A percentile compares a stretch with the other conserved stretches of the same genome.
Evolutionary conservation across 768 basidiomycete species (phyloP).

Genomic region (Daedaleopsis nitida): DNA sequence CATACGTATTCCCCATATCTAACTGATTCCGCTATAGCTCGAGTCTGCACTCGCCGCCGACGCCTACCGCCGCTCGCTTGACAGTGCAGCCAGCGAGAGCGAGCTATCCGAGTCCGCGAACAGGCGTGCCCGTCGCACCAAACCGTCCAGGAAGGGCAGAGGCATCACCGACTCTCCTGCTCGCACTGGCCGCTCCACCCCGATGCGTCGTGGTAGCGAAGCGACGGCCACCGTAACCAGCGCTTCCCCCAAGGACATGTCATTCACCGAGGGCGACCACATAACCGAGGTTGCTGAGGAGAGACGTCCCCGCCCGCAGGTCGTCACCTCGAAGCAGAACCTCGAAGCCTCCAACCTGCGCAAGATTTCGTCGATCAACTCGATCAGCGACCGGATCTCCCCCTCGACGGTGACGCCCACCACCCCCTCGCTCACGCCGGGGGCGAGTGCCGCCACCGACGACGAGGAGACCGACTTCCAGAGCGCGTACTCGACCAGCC

Average conservation of each 20-base stretch:
- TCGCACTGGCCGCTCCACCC: slow-evolving; percentile 18
- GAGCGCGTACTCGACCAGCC: slow-evolving; percentile 80
- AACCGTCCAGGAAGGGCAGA: slow-evolving; percentile 15
- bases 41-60: slow-evolving; percentile 74
- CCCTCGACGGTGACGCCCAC: slow-evolving; percentile 32
- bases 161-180: slow-evolving; percentile 13
- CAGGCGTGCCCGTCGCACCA: slow-evolving; percentile 18
- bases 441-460: slow-evolving; percentile 48
- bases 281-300: slow-evolving; percentile 19
- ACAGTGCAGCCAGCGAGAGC: slow-evolving; percentile 47
- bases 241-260: background rate
- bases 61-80: slow-evolving; percentile 45
- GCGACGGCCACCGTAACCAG: background rate
- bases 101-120: slow-evolving; percentile 28
- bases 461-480: slow-evolving; percentile 88
- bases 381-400: slow-evolving; percentile 28
- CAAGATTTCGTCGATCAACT: slow-evolving; percentile 38
- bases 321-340: slow-evolving; percentile 9
- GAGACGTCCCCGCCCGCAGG: slow-evolving; percentile 9
- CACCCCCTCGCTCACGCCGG: slow-evolving; percentile 36
- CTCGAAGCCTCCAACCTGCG: slow-evolving; percentile 28
- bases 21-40: slow-evolving; percentile 47
- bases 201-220: slow-evolving; percentile 2
- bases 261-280: slow-evolving; percentile 15
- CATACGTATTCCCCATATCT: slow-evolving; percentile 9